phyloP scores from a whole-genome alignment of 1,284 basidiomycete species.

The Cutaneotrichosporon sp. region DNA sequence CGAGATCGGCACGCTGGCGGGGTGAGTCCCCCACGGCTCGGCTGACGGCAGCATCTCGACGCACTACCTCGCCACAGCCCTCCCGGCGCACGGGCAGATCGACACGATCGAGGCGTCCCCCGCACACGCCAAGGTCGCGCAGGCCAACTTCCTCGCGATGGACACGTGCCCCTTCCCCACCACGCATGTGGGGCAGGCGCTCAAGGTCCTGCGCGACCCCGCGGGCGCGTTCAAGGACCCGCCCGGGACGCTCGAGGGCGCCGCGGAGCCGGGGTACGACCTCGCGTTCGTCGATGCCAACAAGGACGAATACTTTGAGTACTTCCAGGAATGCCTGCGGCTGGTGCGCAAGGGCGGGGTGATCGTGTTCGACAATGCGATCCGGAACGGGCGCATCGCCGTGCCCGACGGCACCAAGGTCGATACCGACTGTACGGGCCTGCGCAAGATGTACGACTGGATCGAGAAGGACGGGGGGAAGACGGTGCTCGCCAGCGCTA shows the following conservation, averaged over 20 bases:
- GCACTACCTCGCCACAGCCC: slow-evolving; percentile 36
- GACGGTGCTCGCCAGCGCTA: slow-evolving; percentile 39
- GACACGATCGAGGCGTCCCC: slow-evolving; percentile 45
- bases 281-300: slow-evolving; percentile 50
- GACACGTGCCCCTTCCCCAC: slow-evolving; percentile 48
- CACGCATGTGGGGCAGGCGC: slow-evolving; percentile 39
- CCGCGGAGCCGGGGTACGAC: slow-evolving; percentile 38
- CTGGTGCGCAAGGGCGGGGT: slow-evolving; percentile 41
- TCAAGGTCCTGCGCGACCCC: slow-evolving; percentile 34
- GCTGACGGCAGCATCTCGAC: slow-evolving; percentile 33
- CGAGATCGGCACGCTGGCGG: slow-evolving; percentile 47
- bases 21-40: too few relatives aligned
- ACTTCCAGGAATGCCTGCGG: slow-evolving; percentile 40
- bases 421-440: slow-evolving; percentile 29
- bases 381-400: slow-evolving; percentile 32
- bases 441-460: slow-evolving; percentile 48
- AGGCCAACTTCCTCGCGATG: slow-evolving; percentile 41
- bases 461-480: slow-evolving; percentile 43
- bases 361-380: slow-evolving; percentile 45
- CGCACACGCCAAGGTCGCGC: slow-evolving; percentile 38
- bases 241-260: slow-evolving; percentile 30
- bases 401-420: slow-evolving; percentile 27
- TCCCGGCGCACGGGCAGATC: slow-evolving; percentile 42
- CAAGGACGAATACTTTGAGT: slow-evolving; percentile 39
- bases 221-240: slow-evolving; percentile 24